A percentile compares a stretch with the other conserved stretches of the same genome.
Evolutionary conservation across 306 rosid species (phyloP).

Genomic region (barrel medic (Medicago truncatula)): DNA sequence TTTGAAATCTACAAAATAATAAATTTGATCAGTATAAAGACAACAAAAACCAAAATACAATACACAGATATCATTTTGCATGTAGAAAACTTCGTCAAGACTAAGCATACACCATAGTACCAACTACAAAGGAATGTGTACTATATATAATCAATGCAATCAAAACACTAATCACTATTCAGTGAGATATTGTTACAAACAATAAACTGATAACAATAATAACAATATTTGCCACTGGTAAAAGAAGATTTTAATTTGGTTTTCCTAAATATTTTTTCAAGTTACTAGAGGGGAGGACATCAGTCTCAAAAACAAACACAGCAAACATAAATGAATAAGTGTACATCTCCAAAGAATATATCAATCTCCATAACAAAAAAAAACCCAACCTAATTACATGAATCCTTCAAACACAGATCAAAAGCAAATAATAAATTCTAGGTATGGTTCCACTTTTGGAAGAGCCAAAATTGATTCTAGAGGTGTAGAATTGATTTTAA

Average conservation of each 20-base stretch:
- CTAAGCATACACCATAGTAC: not conserved
- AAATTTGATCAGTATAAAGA: constrained; percentile 35
- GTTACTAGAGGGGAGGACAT: not conserved
- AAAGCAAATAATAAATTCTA: not conserved
- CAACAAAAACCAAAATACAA: constrained; percentile 19
- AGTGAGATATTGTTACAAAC: not conserved
- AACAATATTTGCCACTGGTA: constrained; percentile 18
- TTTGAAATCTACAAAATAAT: constrained; percentile 29
- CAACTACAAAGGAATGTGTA: constrained; percentile 18
- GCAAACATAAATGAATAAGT: not conserved
- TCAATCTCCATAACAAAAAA: not conserved
- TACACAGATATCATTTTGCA: not conserved
- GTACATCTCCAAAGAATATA: not conserved
- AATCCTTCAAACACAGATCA: not conserved
- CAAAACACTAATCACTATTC: constrained; percentile 14
- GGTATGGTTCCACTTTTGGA: no score
- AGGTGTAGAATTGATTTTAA: no score
- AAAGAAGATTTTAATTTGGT: not conserved
- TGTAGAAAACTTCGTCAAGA: constrained; percentile 17
- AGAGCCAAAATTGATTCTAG: no score
- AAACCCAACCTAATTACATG: not conserved
- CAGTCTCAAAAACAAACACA: not conserved
- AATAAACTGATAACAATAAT: not conserved
- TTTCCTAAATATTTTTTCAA: not conserved
- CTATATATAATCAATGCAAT: constrained; percentile 22